Base-by-base conservation (phyloP, 2,329 filamentous ascomycete genomes). In the Talaromyces atroroseus region DNA sequence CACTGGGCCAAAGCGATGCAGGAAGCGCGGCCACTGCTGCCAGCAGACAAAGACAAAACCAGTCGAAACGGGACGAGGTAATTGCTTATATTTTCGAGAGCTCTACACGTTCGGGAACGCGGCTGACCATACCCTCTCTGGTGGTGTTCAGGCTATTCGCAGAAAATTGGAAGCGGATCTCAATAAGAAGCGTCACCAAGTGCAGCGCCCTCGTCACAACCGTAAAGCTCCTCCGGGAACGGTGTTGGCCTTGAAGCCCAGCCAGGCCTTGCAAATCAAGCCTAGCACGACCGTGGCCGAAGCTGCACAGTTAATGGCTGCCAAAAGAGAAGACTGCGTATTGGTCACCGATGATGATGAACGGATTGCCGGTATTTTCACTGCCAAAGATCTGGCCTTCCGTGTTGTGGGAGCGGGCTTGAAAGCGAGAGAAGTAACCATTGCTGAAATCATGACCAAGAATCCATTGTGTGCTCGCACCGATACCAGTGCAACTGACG, bases 371-470 rank as follows among this genome's bases (percentile, higher is more conserved):
- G 94, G 94, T 76, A 99, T 99, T 72, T 99, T 99, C 74, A 99
- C 94, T 0, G 94, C 94, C 63, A 99, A 99, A 79, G 94, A 99
- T 79, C 80, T 99, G 70, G 94, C 94, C 18, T 99, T 97, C 80
- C 86, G 94, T 58, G 94, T 99, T 11, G 92, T 99, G 24, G 94
- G 92, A 56, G 85, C 86, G 56, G 94, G 94, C 26, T 82, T 92
- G 67, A 95, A 96, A 78, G 89, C 94, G 32, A 87, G 84, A 71
- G 90, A 87, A 70, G 85, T 97, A 65, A 95, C 90, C 21, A 96
- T 99, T 70, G 89, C 91, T 63, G 92, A 97, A 70, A 99, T 99
- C 74, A 99, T 99, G 94, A 99, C 94, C 71, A 96, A 97, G 81
- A 99, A 99, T 77, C 94, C 94, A 11, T 84, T 99, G 16, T 99